Conservation (phyloP, 164 flowering plant genomes). For the Dillenia turbinata region DNA sequence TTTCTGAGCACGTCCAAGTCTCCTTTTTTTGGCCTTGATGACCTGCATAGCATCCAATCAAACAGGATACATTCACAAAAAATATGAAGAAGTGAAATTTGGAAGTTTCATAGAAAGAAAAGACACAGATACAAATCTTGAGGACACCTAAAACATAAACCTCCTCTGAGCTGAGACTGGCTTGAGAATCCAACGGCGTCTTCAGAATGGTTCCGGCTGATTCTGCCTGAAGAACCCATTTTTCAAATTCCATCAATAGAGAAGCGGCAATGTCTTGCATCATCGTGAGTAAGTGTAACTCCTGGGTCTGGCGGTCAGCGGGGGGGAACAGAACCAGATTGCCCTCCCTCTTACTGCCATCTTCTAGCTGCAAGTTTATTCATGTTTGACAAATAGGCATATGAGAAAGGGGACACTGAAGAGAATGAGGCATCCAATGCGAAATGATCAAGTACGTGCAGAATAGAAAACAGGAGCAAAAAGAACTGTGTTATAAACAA, state of each 20-base stretch:
- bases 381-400: too few species aligned
- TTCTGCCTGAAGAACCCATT: constrained; percentile 97
- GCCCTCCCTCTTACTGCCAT: constrained; percentile 55
- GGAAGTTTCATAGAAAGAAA: constrained; percentile 3
- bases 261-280: constrained; percentile 99
- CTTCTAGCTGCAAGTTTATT: constrained; percentile 56
- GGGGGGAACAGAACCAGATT: constrained; percentile 85
- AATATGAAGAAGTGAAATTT: neutral
- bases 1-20: constrained; percentile 96
- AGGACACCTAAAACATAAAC: constrained; percentile 91
- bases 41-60: constrained; percentile 46
- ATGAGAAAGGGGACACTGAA: too few species aligned
- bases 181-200: constrained; percentile 99
- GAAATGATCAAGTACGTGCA: neutral
- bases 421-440: neutral
- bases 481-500: neutral
- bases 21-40: constrained; percentile 89
- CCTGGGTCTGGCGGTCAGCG: constrained; percentile 82
- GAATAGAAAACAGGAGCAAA: too few species aligned
- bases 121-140: constrained; percentile 27
- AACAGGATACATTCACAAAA: neutral
- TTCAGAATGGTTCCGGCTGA: constrained; percentile 93
- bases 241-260: constrained; percentile 94
- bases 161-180: constrained; percentile 99
- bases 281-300: constrained; percentile 90